A percentile compares a stretch with the other conserved stretches of the same genome.
Conservation (phyloP, 2,329 filamentous ascomycete species). For the Beauveria caledonica region DNA sequence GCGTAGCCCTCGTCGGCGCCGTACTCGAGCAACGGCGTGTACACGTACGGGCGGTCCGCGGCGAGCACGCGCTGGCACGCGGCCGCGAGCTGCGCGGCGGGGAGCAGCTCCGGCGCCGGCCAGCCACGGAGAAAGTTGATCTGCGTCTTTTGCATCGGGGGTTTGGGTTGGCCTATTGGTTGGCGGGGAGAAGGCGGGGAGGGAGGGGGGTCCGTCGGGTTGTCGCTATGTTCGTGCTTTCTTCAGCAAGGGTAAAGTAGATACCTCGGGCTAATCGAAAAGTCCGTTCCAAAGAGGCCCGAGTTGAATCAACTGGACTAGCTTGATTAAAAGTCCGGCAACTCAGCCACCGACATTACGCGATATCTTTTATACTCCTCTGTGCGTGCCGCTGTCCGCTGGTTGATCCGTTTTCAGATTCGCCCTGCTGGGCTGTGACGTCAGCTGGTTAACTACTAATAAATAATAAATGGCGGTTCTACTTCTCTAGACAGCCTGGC, state of each 20-base stretch:
- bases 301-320: too few relatives aligned
- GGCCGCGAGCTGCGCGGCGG: conserved; percentile 50
- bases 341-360: too few relatives aligned
- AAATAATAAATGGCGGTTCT: too few relatives aligned
- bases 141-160: conserved; percentile 1
- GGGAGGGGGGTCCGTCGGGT: background rate
- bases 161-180: background rate
- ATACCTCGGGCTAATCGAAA: too few relatives aligned
- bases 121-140: conserved; percentile 64
- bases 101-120: conserved; percentile 57
- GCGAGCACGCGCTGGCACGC: conserved; percentile 53
- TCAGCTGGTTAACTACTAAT: too few relatives aligned
- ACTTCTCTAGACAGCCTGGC: too few relatives aligned
- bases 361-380: too few relatives aligned
- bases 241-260: background rate
- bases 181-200: background rate
- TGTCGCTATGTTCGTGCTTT: background rate
- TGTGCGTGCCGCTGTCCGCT: too few relatives aligned
- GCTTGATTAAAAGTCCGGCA: too few relatives aligned
- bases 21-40: conserved; percentile 62
- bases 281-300: too few relatives aligned
- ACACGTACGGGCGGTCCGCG: conserved; percentile 45
- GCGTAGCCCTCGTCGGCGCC: conserved; percentile 68
- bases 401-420: too few relatives aligned
- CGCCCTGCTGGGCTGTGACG: too few relatives aligned